These are phyloP conservation scores for Penicillium verrucosum DNA, from an alignment of 2,329 filamentous ascomycete genomes.

Conservation along the genomic window DNA sequence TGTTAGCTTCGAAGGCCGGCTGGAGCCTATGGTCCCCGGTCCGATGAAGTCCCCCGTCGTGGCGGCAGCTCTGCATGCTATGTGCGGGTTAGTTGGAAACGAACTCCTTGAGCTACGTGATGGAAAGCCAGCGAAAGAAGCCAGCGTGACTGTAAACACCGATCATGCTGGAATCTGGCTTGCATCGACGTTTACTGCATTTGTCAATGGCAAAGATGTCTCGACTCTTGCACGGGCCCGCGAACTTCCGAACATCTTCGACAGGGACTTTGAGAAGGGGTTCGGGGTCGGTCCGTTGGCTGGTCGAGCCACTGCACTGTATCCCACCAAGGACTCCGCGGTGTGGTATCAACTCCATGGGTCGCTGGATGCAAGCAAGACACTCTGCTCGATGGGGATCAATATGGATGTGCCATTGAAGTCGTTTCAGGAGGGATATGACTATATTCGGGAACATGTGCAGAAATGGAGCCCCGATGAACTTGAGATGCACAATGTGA, in stretches of 20 bases:
- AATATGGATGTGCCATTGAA: slow-evolving; percentile 27
- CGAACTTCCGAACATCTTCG: slow-evolving; percentile 28
- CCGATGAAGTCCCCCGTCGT: slow-evolving; percentile 46
- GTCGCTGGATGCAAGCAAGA: slow-evolving; percentile 45
- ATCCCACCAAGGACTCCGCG: slow-evolving; percentile 46
- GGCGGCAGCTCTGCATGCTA: slow-evolving; percentile 44
- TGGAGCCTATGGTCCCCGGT: slow-evolving; percentile 42
- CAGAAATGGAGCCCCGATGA: slow-evolving; percentile 39
- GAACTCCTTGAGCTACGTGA: slow-evolving; percentile 36
- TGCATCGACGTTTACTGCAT: slow-evolving; percentile 39
- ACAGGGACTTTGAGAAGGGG: slow-evolving; percentile 41
- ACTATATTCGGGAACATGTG: slow-evolving; percentile 30
- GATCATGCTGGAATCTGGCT: slow-evolving; percentile 49
- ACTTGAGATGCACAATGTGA: slow-evolving; percentile 43
- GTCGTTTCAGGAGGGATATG: slow-evolving; percentile 15
- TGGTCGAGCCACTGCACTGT: slow-evolving; percentile 46
- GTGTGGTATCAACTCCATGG: slow-evolving; percentile 54
- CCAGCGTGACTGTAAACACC: slow-evolving; percentile 44
- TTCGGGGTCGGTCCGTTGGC: slow-evolving; percentile 35
- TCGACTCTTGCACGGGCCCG: slow-evolving; percentile 28
- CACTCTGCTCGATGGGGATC: slow-evolving; percentile 48
- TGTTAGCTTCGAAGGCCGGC: slow-evolving; percentile 42
- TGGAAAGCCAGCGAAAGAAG: slow-evolving; percentile 7
- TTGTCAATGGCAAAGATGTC: slow-evolving; percentile 39
- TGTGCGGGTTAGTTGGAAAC: slow-evolving; percentile 44